Evolutionary conservation across 495 filamentous ascomycete species (phyloP), one percentile per base, ranked within the genome.

Genomic region (Trichoderma parareesei): DNA sequence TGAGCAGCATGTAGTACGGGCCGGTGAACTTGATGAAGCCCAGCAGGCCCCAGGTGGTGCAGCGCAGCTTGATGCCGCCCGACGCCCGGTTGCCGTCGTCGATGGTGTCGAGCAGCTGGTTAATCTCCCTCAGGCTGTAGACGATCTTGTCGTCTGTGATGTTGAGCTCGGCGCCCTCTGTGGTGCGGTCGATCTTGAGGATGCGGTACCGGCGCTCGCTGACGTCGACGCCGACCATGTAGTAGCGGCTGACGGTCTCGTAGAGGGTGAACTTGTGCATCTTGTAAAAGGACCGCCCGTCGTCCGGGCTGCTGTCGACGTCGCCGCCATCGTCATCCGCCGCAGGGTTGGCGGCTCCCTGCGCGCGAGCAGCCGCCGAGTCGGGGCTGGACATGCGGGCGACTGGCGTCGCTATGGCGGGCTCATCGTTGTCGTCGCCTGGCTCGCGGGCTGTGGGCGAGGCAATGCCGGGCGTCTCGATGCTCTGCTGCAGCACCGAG

Each of bases 181-280:
- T 84, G 2, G 91, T 96, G 41, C 94, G 86, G 70, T 97, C 93
- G 67, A 98, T 94, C 73, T 97, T 96, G 72, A 98, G 74, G 61
- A 98, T 92, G 66, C 92, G 85, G 70, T 93, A 98, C 16, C 89
- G 87, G 42, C 84, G 87, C 75, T 98, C 95, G 70, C 88, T 84
- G 61, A 96, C 81, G 71, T 98, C 93, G 64, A 87, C 90, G 11
- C 95, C 94, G 40, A 98, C 90, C 68, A 98, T 87, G 74, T 97
- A 98, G 73, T 90, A 98, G 69, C 92, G 84, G 44, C 87, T 91
- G 2, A 90, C 87, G 2, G 94, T 98, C 78, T 98, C 93, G 74
- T 98, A 98, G 42, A 98, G 78, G 2, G 90, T 93, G 75, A 95
- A 97, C 69, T 91, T 92, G 80, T 97, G 91, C 90, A 98, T 96